Conservation (phyloP, 352 stramenopile genomes). For the Globisporangium canariense region DNA sequence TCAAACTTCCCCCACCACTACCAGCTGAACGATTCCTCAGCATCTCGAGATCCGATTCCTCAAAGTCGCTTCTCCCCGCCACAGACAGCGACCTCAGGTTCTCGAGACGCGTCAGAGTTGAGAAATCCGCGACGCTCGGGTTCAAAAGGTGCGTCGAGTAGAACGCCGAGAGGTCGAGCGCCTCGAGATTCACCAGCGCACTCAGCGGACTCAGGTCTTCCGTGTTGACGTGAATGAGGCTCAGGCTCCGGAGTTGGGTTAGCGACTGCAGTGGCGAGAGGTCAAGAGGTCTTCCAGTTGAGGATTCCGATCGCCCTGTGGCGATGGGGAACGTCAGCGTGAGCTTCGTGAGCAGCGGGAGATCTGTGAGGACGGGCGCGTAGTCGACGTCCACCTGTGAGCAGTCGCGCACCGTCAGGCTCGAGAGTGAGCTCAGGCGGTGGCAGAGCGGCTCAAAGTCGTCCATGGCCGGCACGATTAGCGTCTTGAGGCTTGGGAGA, state of each 20-base stretch:
- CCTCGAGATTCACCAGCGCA: neutral
- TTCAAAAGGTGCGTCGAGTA: slow-evolving; percentile 1
- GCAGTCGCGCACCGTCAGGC: slow-evolving; percentile 2
- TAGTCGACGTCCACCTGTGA: slow-evolving; percentile 7
- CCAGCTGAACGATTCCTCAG: neutral
- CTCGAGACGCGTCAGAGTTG: neutral
- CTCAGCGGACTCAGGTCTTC: slow-evolving; percentile 3
- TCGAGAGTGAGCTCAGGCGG: neutral
- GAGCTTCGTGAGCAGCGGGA: neutral
- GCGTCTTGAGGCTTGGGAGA: slow-evolving; percentile 1
- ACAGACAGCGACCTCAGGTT: slow-evolving; percentile 4
- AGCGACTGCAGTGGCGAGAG: slow-evolving; percentile 4
- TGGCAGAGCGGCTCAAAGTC: slow-evolving; percentile 9
- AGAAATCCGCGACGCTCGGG: neutral
- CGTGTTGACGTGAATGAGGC: neutral
- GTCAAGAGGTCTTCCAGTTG: neutral
- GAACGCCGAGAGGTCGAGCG: neutral
- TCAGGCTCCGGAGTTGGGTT: neutral
- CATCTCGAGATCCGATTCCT: neutral
- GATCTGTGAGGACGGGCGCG: neutral
- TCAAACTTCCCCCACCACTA: neutral
- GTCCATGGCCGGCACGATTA: neutral
- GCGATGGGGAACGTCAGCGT: slow-evolving; percentile 2
- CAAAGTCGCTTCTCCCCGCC: slow-evolving; percentile 1
- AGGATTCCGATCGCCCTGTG: neutral